Percentiles rank a stretch among this genome's conserved stretches.
phyloP scores from a whole-genome alignment of 2,329 filamentous ascomycete genomes.

The Colletotrichum tofieldiae region DNA sequence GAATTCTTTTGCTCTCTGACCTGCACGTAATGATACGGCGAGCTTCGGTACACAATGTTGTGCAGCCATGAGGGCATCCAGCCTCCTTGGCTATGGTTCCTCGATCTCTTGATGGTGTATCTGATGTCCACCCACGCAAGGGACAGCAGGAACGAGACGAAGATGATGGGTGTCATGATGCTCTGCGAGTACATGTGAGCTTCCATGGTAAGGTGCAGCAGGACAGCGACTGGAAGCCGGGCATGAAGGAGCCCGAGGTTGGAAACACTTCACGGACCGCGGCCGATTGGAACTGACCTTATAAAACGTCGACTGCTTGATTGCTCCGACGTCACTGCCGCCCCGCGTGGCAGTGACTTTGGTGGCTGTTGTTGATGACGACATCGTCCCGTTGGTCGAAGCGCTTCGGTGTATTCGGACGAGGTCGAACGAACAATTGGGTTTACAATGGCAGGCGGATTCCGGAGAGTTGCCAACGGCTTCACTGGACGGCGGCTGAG shows the following conservation, averaged over 20 bases:
- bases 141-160: constrained; percentile 76
- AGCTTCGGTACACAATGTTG: constrained; percentile 57
- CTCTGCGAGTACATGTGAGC: constrained; percentile 50
- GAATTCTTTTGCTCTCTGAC: constrained; percentile 42
- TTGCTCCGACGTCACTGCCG: constrained; percentile 23
- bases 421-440: background rate
- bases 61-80: constrained; percentile 60
- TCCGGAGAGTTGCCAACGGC: constrained; percentile 1
- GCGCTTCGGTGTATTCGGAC: background rate
- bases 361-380: constrained; percentile 43
- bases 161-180: constrained; percentile 75
- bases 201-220: background rate
- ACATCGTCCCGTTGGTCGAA: constrained; percentile 29
- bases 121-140: constrained; percentile 74
- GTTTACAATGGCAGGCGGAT: background rate
- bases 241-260: background rate
- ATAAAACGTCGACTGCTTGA: constrained; percentile 45
- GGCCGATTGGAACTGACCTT: constrained; percentile 43
- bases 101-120: constrained; percentile 66
- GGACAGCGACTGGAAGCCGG: background rate
- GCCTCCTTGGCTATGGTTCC: constrained; percentile 51
- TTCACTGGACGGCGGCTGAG: background rate
- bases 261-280: constrained; percentile 6
- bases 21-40: constrained; percentile 55
- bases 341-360: constrained; percentile 36